A percentile compares a stretch with the other conserved stretches of the same genome.
Conservation (phyloP, 2,329 filamentous ascomycete genomes). For the Capronia epimyces region DNA sequence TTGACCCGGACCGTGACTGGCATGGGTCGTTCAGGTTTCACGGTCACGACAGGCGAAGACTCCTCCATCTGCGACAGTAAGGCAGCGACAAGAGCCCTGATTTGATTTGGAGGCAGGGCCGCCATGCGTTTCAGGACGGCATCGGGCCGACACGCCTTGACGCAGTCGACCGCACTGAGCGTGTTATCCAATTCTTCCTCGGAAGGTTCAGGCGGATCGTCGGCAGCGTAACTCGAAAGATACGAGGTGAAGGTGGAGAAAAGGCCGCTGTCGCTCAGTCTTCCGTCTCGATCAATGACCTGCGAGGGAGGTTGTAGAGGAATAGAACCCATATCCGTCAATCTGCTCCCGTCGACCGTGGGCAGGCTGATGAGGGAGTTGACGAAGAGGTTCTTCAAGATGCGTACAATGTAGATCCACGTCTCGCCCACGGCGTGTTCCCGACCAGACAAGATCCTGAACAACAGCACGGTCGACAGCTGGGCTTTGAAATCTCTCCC, state of each 20-base stretch:
- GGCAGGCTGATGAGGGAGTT: slow-evolving; percentile 75
- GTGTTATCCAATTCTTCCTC: slow-evolving; percentile 97
- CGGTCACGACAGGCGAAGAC: slow-evolving; percentile 68
- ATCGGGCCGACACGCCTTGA: slow-evolving; percentile 80
- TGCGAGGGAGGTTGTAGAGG: slow-evolving; percentile 87
- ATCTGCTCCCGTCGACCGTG: slow-evolving; percentile 46
- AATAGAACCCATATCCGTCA: slow-evolving; percentile 64
- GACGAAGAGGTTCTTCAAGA: slow-evolving; percentile 91
- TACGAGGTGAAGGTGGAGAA: slow-evolving; percentile 95
- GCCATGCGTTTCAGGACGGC: slow-evolving; percentile 77
- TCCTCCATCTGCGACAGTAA: slow-evolving; percentile 82
- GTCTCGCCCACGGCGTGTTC: slow-evolving; percentile 66
- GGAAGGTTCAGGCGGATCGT: slow-evolving; percentile 94
- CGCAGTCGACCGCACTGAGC: slow-evolving; percentile 86
- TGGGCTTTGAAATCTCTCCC: slow-evolving; percentile 91
- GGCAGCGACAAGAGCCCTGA: slow-evolving; percentile 62
- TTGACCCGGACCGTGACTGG: slow-evolving; percentile 54
- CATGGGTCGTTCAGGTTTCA: slow-evolving; percentile 76
- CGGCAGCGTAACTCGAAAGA: slow-evolving; percentile 96
- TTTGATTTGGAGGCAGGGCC: slow-evolving; percentile 56
- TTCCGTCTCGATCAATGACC: slow-evolving; percentile 79
- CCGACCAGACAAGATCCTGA: slow-evolving; percentile 81
- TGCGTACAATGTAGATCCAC: slow-evolving; percentile 66
- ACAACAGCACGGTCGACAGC: slow-evolving; percentile 88
- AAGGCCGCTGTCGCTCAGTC: slow-evolving; percentile 72